Percentiles rank a stretch among this genome's conserved stretches.
Conservation (phyloP, 306 rosid genomes). For the Cucumis melo region DNA sequence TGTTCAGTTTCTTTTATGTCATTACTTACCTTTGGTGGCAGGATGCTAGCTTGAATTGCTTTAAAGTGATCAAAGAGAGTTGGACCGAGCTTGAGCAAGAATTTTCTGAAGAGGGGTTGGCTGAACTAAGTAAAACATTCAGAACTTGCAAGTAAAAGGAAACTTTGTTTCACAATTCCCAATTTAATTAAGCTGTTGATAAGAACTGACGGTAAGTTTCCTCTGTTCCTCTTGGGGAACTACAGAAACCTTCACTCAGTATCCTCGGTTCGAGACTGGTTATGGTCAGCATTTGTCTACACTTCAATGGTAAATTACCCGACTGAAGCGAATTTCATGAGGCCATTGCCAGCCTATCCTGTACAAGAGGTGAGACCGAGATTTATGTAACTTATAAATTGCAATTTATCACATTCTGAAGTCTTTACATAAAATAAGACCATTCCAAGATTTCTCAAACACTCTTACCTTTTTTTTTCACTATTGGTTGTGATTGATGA, state of each 20-base stretch:
- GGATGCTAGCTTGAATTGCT: slow-evolving; percentile 5
- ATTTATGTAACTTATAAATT: background rate
- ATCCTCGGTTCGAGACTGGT: background rate
- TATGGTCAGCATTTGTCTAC: slow-evolving; percentile 8
- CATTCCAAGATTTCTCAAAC: background rate
- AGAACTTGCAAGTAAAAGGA: slow-evolving; percentile 2
- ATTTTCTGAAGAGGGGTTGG: slow-evolving; percentile 5
- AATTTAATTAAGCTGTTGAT: background rate
- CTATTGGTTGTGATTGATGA: background rate
- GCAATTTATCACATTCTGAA: background rate
- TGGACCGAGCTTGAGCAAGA: slow-evolving; percentile 1
- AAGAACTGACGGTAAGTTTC: background rate
- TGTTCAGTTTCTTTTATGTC: background rate
- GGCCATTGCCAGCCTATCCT: slow-evolving; percentile 12
- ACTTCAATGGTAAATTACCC: slow-evolving; percentile 8
- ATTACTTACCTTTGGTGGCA: background rate
- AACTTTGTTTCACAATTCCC: background rate
- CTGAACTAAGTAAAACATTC: slow-evolving; percentile 1
- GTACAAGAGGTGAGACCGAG: background rate
- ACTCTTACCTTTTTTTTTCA: background rate
- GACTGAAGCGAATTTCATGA: slow-evolving; percentile 1
- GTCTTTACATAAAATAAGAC: background rate
- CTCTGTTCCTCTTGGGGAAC: background rate
- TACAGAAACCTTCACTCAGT: slow-evolving; percentile 1
- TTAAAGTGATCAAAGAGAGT: slow-evolving; percentile 9